Conservation (phyloP, 2,329 filamentous ascomycete species). For the Sclerotinia borealis region DNA sequence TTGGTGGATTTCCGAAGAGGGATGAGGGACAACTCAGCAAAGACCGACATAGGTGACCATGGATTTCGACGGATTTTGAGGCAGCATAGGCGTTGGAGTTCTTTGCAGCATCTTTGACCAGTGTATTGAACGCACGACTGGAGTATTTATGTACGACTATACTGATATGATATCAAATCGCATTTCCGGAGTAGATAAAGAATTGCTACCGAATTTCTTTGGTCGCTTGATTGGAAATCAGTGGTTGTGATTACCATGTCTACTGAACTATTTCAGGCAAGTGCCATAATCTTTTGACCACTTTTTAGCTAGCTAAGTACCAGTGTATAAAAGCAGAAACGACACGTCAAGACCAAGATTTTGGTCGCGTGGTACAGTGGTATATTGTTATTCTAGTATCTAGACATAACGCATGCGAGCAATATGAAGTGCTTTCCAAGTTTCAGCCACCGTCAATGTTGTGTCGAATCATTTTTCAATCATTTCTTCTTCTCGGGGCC, state of each 20-base stretch:
- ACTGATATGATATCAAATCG: constrained; percentile 5
- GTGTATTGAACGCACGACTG: constrained; percentile 8
- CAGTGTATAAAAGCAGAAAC: not conserved
- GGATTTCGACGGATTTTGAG: not conserved
- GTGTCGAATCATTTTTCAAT: not conserved
- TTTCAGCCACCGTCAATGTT: not conserved
- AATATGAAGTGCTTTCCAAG: not conserved
- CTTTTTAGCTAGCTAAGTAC: not conserved
- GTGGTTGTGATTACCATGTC: not conserved
- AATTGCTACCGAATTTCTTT: not conserved
- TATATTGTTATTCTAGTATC: not conserved
- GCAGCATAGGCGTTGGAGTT: constrained; percentile 18
- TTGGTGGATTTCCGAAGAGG: constrained; percentile 47
- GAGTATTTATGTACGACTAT: constrained; percentile 22
- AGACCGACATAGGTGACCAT: constrained; percentile 31
- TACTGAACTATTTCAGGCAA: not conserved
- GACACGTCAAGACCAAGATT: not conserved
- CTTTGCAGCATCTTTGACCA: constrained; percentile 21
- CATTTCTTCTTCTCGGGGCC: not conserved
- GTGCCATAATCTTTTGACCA: not conserved
- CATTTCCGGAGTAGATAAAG: not conserved
- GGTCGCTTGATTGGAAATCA: not conserved
- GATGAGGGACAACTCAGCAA: constrained; percentile 33
- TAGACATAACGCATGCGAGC: not conserved
- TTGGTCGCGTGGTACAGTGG: not conserved